Evolutionary conservation across 2,329 filamentous ascomycete genomes (phyloP), one percentile per base, ranked within the genome.

Genomic region (Harringtonia lauricola): DNA sequence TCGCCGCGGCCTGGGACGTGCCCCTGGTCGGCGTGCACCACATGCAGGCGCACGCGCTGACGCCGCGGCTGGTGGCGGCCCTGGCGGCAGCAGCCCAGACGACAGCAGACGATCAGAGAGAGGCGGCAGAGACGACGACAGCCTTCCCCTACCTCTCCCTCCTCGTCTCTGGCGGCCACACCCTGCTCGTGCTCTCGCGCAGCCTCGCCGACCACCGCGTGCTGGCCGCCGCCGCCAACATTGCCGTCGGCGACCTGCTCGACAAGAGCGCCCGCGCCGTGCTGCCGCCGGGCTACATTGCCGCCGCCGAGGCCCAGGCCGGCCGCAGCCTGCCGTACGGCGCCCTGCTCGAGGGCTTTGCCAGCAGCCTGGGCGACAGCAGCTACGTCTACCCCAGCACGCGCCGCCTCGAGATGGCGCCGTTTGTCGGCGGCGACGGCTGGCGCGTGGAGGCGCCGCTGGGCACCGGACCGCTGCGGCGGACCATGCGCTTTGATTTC

Each of bases 41-140:
- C 62, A 96, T 98, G 92, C 89, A 95, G 60, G 92, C 89, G 12
- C 92, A 98, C 62, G 83, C 92, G 17, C 66, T 98, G 49, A 96
- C 92, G 17, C 85, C 90, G 15, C 74, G 87, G 10, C 73, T 98
- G 35, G 80, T 82, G 4, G 64, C 68, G 28, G 83, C 84, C 47
- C 18, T 50, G 49, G 13, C 42, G 15, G 38, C 6, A 12, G 24
- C 8, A 19, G 39, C 19, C 14, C 28, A n/a, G 36, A n/a, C 8
- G 17, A 24, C 30, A 15, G 15, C n/a, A 12, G 31, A 24, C 10
- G 4, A n/a, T 9, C 15, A 10, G 14, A 26, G 8, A 2, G 10
- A 10, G 8, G 8, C 13, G 8, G 12, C 40, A 29, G 15, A 15
- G 14, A 3, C 8, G 26, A 3, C 15, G 30, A 18, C 12, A 10